Evolutionary conservation across 257 asterid genomes (phyloP).

Genomic region (Fraxinus americana): DNA sequence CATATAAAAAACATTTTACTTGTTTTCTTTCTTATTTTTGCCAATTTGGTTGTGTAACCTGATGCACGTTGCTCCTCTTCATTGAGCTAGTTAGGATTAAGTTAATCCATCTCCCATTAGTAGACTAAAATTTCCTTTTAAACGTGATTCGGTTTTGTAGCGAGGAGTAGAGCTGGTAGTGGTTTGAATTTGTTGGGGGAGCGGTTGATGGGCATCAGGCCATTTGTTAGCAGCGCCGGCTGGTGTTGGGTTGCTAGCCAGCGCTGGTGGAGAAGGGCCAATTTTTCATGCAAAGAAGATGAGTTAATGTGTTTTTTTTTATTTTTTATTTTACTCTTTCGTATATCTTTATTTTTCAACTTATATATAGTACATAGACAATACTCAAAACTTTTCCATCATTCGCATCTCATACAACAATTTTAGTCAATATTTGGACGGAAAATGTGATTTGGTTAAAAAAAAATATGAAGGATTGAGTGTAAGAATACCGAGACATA

Average conservation of each 20-base stretch:
- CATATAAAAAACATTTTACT: not conserved
- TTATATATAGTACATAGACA: not conserved
- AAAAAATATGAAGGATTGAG: not conserved
- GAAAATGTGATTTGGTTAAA: not conserved
- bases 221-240: not conserved
- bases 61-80: not conserved
- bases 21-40: not conserved
- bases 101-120: no score
- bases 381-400: not conserved
- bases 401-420: not conserved
- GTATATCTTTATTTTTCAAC: no score
- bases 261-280: not conserved
- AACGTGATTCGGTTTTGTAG: no score
- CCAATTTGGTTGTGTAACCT: not conserved
- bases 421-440: not conserved
- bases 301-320: no score
- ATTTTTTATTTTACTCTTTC: not conserved
- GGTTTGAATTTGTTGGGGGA: not conserved
- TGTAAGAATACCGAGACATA: no score
- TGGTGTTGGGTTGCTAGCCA: not conserved
- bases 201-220: not conserved
- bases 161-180: not conserved
- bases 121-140: no score
- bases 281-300: not conserved
- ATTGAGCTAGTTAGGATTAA: no score